Evolutionary conservation across 2,329 filamentous ascomycete genomes (phyloP), one percentile per base, ranked within the genome.

Genomic region (Ophiostoma ulmi): DNA sequence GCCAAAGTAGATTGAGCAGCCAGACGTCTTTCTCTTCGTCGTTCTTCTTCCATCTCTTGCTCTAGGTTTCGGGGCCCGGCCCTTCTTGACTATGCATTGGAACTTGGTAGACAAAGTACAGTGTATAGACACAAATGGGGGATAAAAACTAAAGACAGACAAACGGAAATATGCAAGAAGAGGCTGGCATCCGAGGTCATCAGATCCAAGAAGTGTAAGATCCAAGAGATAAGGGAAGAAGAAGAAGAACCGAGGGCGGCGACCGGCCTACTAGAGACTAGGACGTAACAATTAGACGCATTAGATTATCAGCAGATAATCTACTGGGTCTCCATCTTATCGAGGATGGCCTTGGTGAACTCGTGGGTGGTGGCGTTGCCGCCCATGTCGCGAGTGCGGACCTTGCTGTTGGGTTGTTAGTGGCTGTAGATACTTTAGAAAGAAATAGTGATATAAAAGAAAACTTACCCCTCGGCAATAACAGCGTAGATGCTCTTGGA

Each of bases 321-420:
- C 36, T 87, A 90, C 80, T 89, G 78, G 76, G 84, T 83, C 86
- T 98, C 94, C 93, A 99, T 97, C 87, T 95, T 92, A 85, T 94
- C 88, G 79, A 99, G 87, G 79, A 99, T 91, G 77, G 95, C 94
- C 78, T 90, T 87, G 78, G 95, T 98, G 85, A 98, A 99, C 81
- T 98, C 90, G 83, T 97, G 89, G 74, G 94, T 99, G 77, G 91
- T 93, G 78, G 88, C 88, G 75, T 90, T 84, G 80, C 95, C 95
- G 79, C 94, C 94, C 95, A 99, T 97, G 80, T 99, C 95, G 78
- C 91, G 90, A 75, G 95, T 99, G 81, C 94, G 90, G 78, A 88
- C 86, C 83, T 93, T 90, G 80, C 93, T 95, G 76, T 78, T 72
- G 36, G 74, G 72, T 66, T 73, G 79, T 88, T 77, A 88, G 84